A percentile compares a stretch with the other conserved stretches of the same genome.
Conservation (phyloP, 1,284 basidiomycete species). For the Inonotus obliquus region DNA sequence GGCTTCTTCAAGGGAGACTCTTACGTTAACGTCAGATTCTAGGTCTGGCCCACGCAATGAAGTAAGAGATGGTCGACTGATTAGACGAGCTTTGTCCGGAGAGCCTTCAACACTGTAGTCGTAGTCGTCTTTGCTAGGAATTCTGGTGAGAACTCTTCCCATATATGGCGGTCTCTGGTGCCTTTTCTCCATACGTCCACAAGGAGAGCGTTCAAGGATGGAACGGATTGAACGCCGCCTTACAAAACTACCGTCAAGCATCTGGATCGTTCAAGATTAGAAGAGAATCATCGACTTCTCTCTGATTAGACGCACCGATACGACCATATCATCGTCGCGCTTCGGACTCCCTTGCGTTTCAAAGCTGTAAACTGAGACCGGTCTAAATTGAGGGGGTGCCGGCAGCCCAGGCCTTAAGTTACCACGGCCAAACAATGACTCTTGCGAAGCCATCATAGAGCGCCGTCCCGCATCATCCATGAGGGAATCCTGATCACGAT, state of each 20-base stretch:
- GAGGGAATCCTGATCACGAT: slow-evolving; percentile 49
- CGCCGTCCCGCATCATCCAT: slow-evolving; percentile 58
- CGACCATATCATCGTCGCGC: slow-evolving; percentile 75
- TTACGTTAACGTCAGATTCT: background rate
- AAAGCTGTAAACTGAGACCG: slow-evolving; percentile 58
- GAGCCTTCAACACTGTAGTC: slow-evolving; percentile 32
- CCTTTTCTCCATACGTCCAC: slow-evolving; percentile 57
- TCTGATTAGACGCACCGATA: slow-evolving; percentile 47
- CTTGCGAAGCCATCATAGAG: slow-evolving; percentile 44
- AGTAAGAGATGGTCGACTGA: slow-evolving; percentile 41
- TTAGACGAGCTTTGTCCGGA: slow-evolving; percentile 32
- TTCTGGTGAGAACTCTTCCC: slow-evolving; percentile 27
- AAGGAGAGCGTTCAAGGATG: slow-evolving; percentile 66
- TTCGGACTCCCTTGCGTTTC: slow-evolving; percentile 45
- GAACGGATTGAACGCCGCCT: slow-evolving; percentile 63
- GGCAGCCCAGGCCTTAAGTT: slow-evolving; percentile 29
- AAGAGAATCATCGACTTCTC: background rate
- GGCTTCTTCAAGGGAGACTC: slow-evolving; percentile 17
- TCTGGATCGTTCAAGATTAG: slow-evolving; percentile 35
- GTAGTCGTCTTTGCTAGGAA: slow-evolving; percentile 28
- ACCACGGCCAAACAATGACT: slow-evolving; percentile 63
- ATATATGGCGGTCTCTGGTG: slow-evolving; percentile 37
- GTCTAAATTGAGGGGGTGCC: slow-evolving; percentile 49
- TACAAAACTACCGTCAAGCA: slow-evolving; percentile 71
- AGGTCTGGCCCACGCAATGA: slow-evolving; percentile 33